A percentile compares a stretch with the other conserved stretches of the same genome.
These are phyloP conservation scores for Orbilia oligospora DNA, from an alignment of 2,329 filamentous ascomycete genomes.

Conservation along the genomic window DNA sequence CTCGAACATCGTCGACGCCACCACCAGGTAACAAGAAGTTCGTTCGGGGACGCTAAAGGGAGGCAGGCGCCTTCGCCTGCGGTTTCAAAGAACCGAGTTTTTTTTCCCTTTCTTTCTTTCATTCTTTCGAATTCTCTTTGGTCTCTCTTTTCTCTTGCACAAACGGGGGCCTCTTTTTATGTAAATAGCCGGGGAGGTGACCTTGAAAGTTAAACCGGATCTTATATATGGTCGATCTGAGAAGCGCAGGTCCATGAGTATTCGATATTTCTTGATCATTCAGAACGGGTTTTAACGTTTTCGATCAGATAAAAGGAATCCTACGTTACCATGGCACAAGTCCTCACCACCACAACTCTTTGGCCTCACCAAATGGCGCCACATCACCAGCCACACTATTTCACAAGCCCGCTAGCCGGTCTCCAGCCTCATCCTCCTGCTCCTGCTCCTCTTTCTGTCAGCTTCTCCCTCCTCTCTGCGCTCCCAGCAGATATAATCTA, in stretches of 20 bases:
- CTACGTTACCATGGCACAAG: constrained; percentile 21
- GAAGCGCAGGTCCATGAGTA: too few relatives aligned
- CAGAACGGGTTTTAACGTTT: too few relatives aligned
- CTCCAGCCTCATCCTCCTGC: not conserved
- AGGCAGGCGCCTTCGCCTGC: constrained; percentile 28
- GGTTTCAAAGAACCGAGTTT: constrained; percentile 12
- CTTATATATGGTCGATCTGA: too few relatives aligned
- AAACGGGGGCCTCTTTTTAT: not conserved
- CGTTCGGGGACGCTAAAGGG: constrained; percentile 25
- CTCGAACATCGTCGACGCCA: constrained; percentile 19
- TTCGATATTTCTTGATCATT: not conserved
- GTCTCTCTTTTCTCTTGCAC: not conserved
- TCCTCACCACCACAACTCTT: constrained; percentile 24
- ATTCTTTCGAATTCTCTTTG: not conserved
- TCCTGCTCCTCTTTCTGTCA: too few relatives aligned
- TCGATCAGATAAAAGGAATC: too few relatives aligned
- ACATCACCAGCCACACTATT: constrained; percentile 27
- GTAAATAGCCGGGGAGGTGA: not conserved
- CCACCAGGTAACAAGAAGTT: not conserved
- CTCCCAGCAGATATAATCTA: constrained; percentile 51
- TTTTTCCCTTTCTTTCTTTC: not conserved
- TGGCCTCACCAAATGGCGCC: constrained; percentile 24
- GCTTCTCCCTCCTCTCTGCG: constrained; percentile 10
- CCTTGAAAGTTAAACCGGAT: not conserved
- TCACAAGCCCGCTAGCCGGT: not conserved